Evolutionary conservation across 768 basidiomycete species (phyloP).

Genomic region (Aureoboletus auriporus): DNA sequence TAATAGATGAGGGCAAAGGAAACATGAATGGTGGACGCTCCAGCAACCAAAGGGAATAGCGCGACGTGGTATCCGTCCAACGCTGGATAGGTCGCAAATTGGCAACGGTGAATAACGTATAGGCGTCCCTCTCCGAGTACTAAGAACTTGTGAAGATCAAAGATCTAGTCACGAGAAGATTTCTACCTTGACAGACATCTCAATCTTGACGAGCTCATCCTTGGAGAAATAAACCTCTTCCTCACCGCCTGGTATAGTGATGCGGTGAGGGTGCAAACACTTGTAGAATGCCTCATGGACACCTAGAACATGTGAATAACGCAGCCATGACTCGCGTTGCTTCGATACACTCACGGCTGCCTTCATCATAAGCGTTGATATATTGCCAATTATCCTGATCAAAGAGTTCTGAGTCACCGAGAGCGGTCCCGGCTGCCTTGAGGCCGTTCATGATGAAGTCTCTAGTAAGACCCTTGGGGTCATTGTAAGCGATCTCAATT

Average conservation of each 20-base stretch:
- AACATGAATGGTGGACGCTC: slow-evolving; percentile 84
- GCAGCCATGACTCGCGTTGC: neutral
- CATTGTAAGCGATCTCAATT: slow-evolving; percentile 87
- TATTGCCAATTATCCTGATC: slow-evolving; percentile 74
- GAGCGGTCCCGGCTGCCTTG: slow-evolving; percentile 56
- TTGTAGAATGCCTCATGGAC: slow-evolving; percentile 83
- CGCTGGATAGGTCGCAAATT: slow-evolving; percentile 81
- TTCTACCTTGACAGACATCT: slow-evolving; percentile 81
- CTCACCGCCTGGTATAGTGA: slow-evolving; percentile 47
- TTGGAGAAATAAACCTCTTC: slow-evolving; percentile 51
- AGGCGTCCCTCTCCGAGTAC: slow-evolving; percentile 77
- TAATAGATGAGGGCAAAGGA: slow-evolving; percentile 46
- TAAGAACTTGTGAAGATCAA: slow-evolving; percentile 27
- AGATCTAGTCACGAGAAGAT: neutral
- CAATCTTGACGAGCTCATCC: slow-evolving; percentile 80
- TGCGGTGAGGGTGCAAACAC: slow-evolving; percentile 55
- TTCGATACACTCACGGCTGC: slow-evolving; percentile 36
- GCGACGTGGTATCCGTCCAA: slow-evolving; percentile 71
- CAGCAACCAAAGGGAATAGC: slow-evolving; percentile 87
- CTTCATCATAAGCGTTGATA: slow-evolving; percentile 53
- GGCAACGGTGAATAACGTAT: slow-evolving; percentile 64
- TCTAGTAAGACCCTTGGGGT: slow-evolving; percentile 65
- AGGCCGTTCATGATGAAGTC: slow-evolving; percentile 88
- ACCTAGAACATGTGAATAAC: slow-evolving; percentile 39
- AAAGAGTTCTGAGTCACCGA: slow-evolving; percentile 67